Evolutionary conservation across 1,284 basidiomycete genomes (phyloP).

Genomic region (Ceratobasidium sp.): DNA sequence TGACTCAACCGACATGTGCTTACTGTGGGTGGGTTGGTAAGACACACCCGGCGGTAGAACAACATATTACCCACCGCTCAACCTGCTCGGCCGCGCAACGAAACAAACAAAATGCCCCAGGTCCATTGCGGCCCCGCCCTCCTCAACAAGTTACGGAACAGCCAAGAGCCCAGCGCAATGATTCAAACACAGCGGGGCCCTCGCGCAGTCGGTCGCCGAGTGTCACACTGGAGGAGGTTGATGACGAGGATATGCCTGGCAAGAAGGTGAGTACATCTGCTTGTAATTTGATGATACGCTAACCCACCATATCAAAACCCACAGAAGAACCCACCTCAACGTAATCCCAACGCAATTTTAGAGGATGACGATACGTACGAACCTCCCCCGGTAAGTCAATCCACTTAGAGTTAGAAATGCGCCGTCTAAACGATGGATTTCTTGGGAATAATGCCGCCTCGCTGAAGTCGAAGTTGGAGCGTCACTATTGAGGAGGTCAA

Average conservation of each 20-base stretch:
- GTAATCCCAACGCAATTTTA: no score
- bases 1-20: background rate
- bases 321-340: no score
- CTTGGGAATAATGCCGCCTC: background rate
- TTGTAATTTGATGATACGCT: background rate
- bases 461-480: background rate
- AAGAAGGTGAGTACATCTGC: background rate
- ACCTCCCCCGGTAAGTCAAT: no score
- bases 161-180: background rate
- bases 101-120: background rate
- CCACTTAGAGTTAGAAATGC: background rate
- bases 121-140: background rate
- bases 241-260: background rate
- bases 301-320: no score
- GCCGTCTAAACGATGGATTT: background rate
- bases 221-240: background rate
- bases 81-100: background rate
- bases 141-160: background rate
- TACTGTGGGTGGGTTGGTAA: background rate
- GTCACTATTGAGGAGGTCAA: background rate
- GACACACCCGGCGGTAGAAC: background rate
- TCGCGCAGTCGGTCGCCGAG: background rate
- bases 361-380: no score
- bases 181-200: background rate
- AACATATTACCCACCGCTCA: background rate